phyloP scores from a whole-genome alignment of 192 early-diverging fungal species.

The Backusella morwellensis region DNA sequence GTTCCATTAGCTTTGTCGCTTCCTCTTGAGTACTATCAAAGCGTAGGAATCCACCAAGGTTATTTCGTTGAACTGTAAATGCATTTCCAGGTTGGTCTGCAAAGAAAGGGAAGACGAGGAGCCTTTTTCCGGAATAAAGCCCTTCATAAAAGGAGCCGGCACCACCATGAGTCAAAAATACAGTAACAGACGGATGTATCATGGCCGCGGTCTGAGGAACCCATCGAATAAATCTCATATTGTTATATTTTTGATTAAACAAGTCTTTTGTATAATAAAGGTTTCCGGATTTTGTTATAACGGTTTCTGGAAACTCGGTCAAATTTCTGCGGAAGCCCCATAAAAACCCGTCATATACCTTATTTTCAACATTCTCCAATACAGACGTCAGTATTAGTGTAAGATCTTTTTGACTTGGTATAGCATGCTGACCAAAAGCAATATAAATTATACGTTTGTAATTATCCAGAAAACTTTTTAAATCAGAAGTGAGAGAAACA shows the following conservation, averaged over 20 bases:
- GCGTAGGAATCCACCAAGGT: not conserved
- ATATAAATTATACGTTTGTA: constrained; percentile 29
- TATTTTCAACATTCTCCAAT: not conserved
- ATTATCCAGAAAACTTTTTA: constrained; percentile 16
- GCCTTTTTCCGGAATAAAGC: constrained; percentile 21
- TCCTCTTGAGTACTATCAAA: not conserved
- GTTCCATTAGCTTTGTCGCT: not conserved
- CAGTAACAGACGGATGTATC: constrained; percentile 13
- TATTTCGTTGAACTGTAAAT: not conserved
- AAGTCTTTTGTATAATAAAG: not conserved
- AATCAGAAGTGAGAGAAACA: not conserved
- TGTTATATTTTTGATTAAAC: not conserved
- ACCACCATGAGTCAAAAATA: constrained; percentile 36
- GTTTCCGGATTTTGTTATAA: not conserved
- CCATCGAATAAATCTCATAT: constrained; percentile 16
- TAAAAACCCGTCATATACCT: constrained; percentile 32
- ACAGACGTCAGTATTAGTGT: constrained; percentile 21
- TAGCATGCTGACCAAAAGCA: constrained; percentile 32
- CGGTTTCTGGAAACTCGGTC: not conserved
- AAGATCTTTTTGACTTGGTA: not conserved
- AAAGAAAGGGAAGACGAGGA: constrained; percentile 32
- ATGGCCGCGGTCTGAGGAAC: constrained; percentile 32
- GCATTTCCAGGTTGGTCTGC: constrained; percentile 28
- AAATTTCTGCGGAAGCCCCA: constrained; percentile 19
- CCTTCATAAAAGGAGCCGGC: constrained; percentile 29